Evolutionary conservation across 345 rosid genomes (phyloP).

Genomic region (Brassica nigra): DNA sequence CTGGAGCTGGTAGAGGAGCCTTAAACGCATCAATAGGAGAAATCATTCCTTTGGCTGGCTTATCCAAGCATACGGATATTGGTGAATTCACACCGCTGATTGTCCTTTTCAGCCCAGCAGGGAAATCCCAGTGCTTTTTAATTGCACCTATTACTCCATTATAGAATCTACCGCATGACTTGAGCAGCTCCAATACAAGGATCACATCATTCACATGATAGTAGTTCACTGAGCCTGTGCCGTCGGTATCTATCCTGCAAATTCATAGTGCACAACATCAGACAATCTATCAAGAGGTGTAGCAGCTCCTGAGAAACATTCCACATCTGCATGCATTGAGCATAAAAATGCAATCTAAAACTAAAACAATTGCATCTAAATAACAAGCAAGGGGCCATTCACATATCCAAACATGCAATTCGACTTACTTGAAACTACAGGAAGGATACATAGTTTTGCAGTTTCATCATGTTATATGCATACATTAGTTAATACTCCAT

Average conservation of each 20-base stretch:
- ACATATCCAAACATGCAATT: conserved; percentile 22
- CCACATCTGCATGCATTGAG: conserved; percentile 15
- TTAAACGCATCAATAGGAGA: conserved; percentile 40
- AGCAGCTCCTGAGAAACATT: conserved; percentile 14
- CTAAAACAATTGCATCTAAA: conserved; percentile 11
- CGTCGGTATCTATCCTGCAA: conserved; percentile 80
- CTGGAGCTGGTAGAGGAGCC: conserved; percentile 29
- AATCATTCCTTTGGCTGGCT: conserved; percentile 38
- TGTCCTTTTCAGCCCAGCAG: conserved; percentile 44
- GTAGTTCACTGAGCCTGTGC: conserved; percentile 53
- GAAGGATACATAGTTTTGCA: conserved; percentile 7
- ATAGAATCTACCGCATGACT: conserved; percentile 56
- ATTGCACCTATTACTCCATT: conserved; percentile 61
- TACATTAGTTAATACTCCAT: background rate
- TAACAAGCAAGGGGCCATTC: conserved; percentile 8
- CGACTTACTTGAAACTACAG: conserved; percentile 4
- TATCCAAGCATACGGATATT: conserved; percentile 40
- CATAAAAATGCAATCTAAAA: background rate
- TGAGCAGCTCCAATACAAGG: conserved; percentile 62
- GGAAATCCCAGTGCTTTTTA: conserved; percentile 59
- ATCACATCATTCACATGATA: conserved; percentile 66
- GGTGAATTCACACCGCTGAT: conserved; percentile 44
- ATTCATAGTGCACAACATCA: conserved; percentile 32
- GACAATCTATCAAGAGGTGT: conserved; percentile 21
- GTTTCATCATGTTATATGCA: conserved; percentile 17